These are phyloP conservation scores for Periconia digitata DNA, from an alignment of 2,329 filamentous ascomycete species.

Conservation along the genomic window DNA sequence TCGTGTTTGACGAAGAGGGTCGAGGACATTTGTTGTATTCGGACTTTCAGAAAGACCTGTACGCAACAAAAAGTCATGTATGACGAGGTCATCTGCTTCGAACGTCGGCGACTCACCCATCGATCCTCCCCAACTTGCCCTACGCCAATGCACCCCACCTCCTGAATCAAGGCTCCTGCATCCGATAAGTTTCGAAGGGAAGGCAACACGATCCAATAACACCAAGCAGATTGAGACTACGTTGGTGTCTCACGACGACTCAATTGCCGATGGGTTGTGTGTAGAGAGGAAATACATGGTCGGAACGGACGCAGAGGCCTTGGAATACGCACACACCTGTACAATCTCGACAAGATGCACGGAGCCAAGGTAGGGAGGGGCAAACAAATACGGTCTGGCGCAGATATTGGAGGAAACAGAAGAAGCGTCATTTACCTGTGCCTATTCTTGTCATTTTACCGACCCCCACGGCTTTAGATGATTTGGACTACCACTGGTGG, in stretches of 20 bases:
- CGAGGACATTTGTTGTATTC: too few relatives aligned
- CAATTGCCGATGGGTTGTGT: too few relatives aligned
- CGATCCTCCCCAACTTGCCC: slow-evolving; percentile 29
- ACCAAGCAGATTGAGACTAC: too few relatives aligned
- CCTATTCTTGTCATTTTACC: too few relatives aligned
- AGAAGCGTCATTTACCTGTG: too few relatives aligned
- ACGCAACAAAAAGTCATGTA: not conserved
- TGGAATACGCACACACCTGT: not conserved
- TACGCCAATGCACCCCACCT: slow-evolving; percentile 18
- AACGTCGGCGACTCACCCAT: slow-evolving; percentile 37
- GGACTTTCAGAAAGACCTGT: too few relatives aligned
- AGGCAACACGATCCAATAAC: too few relatives aligned
- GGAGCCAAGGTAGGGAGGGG: not conserved
- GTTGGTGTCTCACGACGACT: too few relatives aligned
- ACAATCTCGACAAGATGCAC: not conserved
- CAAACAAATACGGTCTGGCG: not conserved
- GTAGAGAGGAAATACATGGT: too few relatives aligned
- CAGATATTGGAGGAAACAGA: not conserved
- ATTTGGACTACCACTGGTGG: not conserved
- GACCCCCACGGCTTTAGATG: not conserved
- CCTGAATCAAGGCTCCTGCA: not conserved
- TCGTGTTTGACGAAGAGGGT: too few relatives aligned
- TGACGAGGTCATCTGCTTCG: not conserved
- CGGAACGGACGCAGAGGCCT: not conserved
- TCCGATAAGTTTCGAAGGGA: too few relatives aligned